Conservation (phyloP, 108 stramenopile genomes). For the Mayamaea pseudoterrestris region DNA sequence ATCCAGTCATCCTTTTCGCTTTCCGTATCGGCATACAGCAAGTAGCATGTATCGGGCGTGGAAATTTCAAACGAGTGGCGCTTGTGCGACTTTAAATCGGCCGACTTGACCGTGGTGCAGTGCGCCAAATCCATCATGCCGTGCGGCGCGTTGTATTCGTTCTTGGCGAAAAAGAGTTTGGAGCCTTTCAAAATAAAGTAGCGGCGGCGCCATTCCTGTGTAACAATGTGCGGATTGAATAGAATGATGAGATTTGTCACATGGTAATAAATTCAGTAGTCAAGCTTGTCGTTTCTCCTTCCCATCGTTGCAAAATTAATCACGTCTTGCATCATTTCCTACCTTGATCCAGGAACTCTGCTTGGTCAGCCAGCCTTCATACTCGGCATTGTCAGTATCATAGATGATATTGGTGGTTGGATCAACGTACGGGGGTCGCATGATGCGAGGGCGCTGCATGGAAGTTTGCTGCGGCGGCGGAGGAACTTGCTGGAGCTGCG, state of each 20-base stretch:
- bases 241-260: neutral
- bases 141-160: slow-evolving; percentile 58
- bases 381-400: slow-evolving; percentile 72
- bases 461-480: neutral
- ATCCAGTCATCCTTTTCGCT: slow-evolving; percentile 99
- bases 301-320: neutral
- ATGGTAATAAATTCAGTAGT: neutral
- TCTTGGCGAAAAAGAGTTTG: slow-evolving; percentile 91
- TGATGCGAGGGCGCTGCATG: slow-evolving; percentile 15
- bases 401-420: slow-evolving; percentile 76
- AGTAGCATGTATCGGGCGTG: slow-evolving; percentile 89
- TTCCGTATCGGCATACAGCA: slow-evolving; percentile 96
- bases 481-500: neutral
- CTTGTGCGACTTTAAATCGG: slow-evolving; percentile 91
- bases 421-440: slow-evolving; percentile 71
- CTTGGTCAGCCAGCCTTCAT: slow-evolving; percentile 88
- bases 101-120: slow-evolving; percentile 98
- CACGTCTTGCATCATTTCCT: slow-evolving; percentile 2
- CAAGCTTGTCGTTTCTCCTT: neutral
- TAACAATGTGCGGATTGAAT: neutral
- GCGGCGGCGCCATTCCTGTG: slow-evolving; percentile 94
- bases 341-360: slow-evolving; percentile 86
- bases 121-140: slow-evolving; percentile 91
- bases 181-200: slow-evolving; percentile 98
- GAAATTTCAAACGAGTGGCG: slow-evolving; percentile 96